phyloP scores from a whole-genome alignment of 23 red algal species.

The Gracilaria caudata region DNA sequence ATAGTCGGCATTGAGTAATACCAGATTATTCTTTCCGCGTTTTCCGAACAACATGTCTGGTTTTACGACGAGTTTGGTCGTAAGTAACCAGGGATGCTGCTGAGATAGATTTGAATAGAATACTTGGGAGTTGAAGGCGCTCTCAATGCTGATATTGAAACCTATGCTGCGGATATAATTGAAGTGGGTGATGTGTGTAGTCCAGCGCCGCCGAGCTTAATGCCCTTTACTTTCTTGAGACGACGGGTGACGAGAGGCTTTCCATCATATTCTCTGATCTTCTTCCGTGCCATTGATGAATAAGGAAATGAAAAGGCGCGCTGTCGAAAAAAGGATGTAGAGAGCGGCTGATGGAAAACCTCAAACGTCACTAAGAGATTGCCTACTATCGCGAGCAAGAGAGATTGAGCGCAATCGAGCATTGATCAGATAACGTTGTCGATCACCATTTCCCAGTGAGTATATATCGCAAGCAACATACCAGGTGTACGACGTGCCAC shows the following conservation, averaged over 20 bases:
- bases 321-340: background rate
- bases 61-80: conserved; percentile 89
- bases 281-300: conserved; percentile 93
- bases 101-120: conserved; percentile 49
- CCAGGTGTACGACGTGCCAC: too few relatives aligned
- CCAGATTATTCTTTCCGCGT: conserved; percentile 96
- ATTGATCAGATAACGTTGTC: too few relatives aligned
- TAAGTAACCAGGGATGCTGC: conserved; percentile 79
- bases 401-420: too few relatives aligned
- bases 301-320: background rate
- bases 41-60: conserved; percentile 99
- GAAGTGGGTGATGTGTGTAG: background rate
- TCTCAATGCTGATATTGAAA: conserved; percentile 18
- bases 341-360: background rate
- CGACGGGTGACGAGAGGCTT: conserved; percentile 82
- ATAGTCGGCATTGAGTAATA: conserved; percentile 80
- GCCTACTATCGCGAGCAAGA: background rate
- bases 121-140: conserved; percentile 14
- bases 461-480: too few relatives aligned
- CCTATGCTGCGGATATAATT: conserved; percentile 1
- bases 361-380: background rate
- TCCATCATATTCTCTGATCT: conserved; percentile 95
- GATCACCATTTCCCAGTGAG: too few relatives aligned
- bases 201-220: conserved; percentile 53
- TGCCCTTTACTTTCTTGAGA: conserved; percentile 48